Base-by-base conservation (phyloP, 2,329 filamentous ascomycete genomes). In the Xylaria sp. region DNA sequence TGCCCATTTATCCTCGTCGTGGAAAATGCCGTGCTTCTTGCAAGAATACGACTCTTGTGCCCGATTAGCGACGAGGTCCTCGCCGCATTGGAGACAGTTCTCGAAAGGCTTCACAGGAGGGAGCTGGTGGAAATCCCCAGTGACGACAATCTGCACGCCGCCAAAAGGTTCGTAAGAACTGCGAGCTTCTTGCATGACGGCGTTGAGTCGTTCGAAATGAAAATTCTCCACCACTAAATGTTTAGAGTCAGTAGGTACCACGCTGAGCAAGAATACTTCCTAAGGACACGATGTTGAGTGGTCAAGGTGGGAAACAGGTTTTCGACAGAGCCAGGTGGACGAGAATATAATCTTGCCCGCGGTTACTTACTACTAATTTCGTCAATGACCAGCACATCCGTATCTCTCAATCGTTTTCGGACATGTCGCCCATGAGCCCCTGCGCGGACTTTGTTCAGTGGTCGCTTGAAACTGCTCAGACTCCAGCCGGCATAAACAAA, bases 91-190 rank as follows among this genome's bases (percentile, higher is more conserved):
- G 4, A 86, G 81, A 69, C 87, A 90, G 68, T 83, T 75, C 44
- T 79, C 69, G 55, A 90, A 90, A 0, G 87, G 87, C 53, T 83
- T 85, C 1, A 91, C 87, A 0, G 88, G 88, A 0, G 88, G 85
- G 0, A 91, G 76, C 71, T 90, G 87, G 69, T 84, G 88, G 65
- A 90, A 90, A 70, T 91, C 88, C 0, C 88, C 88, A 0, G 85
- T 86, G 4, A 88, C 83, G 10, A 90, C 77, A 13, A 89, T 59
- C 72, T 90, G 87, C 2, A 86, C 81, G 1, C 86, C 87, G 0
- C 82, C 83, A 70, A 82, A 81, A 1, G 65, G 66, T 9, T 72
- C 69, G 1, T 60, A 57, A 5, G 32, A 58, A 5, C n/a, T 21
- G 21, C 79, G 77, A 27, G 77, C 78, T 1, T 60, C 68, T 67